These are phyloP conservation scores for Calonectria pauciramosa DNA, from an alignment of 2,329 filamentous ascomycete genomes.

Conservation along the genomic window DNA sequence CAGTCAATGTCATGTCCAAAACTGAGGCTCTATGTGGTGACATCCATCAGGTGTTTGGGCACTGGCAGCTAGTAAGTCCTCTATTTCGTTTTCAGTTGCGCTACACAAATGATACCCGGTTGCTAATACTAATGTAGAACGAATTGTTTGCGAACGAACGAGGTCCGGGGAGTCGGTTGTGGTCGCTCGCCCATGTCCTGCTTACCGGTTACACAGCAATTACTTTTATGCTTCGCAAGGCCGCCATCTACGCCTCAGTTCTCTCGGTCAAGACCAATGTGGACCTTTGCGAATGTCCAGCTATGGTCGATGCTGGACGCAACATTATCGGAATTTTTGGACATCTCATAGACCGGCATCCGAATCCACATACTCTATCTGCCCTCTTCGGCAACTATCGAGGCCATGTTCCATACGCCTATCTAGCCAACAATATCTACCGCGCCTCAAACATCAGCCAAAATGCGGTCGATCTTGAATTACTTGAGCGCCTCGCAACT, in stretches of 20 bases:
- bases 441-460: neutral
- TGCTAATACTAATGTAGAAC: neutral
- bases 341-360: neutral
- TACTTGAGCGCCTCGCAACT: neutral
- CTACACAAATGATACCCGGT: neutral
- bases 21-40: neutral
- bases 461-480: neutral
- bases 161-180: neutral
- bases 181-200: neutral
- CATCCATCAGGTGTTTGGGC: neutral
- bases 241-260: neutral
- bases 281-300: neutral
- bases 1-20: neutral
- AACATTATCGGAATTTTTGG: neutral
- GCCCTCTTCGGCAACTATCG: neutral
- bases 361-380: neutral
- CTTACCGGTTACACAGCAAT: neutral
- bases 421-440: neutral
- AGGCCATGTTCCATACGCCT: neutral
- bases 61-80: neutral
- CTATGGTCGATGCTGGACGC: neutral
- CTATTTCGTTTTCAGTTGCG: neutral
- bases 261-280: neutral
- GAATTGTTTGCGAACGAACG: neutral
- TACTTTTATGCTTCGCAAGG: neutral